phyloP scores from a whole-genome alignment of 176 grass and related monocot species.

The Triticum turgidum region DNA sequence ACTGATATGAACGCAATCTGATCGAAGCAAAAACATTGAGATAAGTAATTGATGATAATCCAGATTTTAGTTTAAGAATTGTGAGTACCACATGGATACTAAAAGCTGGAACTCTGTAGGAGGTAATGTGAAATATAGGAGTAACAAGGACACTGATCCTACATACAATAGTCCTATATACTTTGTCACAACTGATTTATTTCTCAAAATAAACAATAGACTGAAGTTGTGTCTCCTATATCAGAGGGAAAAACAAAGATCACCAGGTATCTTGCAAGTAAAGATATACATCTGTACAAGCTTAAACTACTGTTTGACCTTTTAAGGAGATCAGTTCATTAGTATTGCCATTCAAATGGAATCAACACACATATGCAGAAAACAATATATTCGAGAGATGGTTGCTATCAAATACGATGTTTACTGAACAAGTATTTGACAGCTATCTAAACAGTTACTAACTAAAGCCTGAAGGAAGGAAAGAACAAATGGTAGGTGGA shows the following conservation, averaged over 20 bases:
- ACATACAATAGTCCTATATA: neutral
- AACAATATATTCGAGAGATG: neutral
- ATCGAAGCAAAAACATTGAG: conserved; percentile 18
- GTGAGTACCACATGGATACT: conserved; percentile 5
- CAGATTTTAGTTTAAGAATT: neutral
- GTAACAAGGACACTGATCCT: neutral
- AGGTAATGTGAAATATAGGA: neutral
- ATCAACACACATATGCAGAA: neutral
- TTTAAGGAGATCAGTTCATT: conserved; percentile 1
- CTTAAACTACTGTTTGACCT: neutral
- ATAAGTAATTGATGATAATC: conserved; percentile 22
- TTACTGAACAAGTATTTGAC: neutral
- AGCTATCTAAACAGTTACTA: neutral
- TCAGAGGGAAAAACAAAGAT: neutral
- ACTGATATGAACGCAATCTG: conserved; percentile 86
- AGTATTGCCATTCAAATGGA: neutral
- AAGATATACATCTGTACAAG: conserved; percentile 1
- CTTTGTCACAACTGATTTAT: neutral
- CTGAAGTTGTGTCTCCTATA: neutral
- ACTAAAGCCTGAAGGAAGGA: neutral
- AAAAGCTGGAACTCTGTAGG: neutral
- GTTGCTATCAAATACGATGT: conserved; percentile 10
- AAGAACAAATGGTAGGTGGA: neutral
- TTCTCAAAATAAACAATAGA: neutral
- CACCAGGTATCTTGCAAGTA: neutral